Evolutionary conservation across 176 grass and related monocot genomes (phyloP), one percentile per base, ranked within the genome.

Genomic region (Rhynchospora pubera): DNA sequence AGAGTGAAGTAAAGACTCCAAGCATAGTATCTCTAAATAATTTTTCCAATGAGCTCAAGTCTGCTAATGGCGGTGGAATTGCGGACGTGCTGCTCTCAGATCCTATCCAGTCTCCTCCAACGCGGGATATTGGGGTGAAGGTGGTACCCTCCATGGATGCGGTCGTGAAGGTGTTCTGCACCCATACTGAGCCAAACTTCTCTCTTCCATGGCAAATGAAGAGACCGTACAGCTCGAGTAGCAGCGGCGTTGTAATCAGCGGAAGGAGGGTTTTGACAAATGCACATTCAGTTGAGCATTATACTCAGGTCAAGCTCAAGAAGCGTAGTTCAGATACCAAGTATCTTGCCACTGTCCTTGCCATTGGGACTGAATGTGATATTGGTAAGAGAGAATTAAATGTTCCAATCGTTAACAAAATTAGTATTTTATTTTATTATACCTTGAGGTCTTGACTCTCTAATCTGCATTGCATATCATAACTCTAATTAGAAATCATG

Each of bases 111-210:
- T 84, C 93, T 13, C 86, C 95, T 9, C n/a, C 87, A 48, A 84
- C 71, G 30, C 91, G 92, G 92, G 92, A 57, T 57, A 57, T n/a
- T 57, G 56, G 56, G n/a, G 56, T n/a, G 47, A 89, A 46, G 83
- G 95, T 89, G 18, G 30, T 90, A 76, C 95, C 95, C 5, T 94
- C 95, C 52, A 98, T 94, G 95, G 95, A 93, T 6, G 90, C 95
- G 7, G 95, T 98, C 18, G 95, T 98, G 5, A 98, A 98, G 92
- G 95, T 98, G 34, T 98, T 98, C 87, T 98, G 95, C 48, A 90
- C 93, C 56, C 92, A 94, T 67, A 94, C 95, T 5, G 95, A 98
- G 85, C 95, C 95, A 4, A 93, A 94, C 81, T 98, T 98, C 87
- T 98, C 95, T 7, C 76, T 98, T 78, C 95, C 95, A 0, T 98